Evolutionary conservation across 257 asterid genomes (phyloP).

Genomic region (Parsonsia alboflavescens): DNA sequence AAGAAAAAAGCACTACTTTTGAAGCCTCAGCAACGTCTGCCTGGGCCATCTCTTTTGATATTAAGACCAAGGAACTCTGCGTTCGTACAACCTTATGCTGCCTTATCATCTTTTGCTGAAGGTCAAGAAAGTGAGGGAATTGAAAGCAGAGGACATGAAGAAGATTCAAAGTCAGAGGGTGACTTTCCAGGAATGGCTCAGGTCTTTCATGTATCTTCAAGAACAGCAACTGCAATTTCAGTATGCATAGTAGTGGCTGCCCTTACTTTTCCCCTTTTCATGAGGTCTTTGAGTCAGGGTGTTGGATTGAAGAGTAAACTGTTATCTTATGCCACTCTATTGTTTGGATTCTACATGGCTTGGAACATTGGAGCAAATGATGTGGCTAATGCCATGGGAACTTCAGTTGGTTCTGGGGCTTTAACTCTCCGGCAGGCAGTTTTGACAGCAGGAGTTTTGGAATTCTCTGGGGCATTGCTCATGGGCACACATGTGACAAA

Average conservation of each 20-base stretch:
- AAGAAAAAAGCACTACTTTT: slow-evolving; percentile 31
- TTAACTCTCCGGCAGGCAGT: slow-evolving; percentile 80
- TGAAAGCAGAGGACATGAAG: slow-evolving; percentile 20
- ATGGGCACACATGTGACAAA: slow-evolving; percentile 94
- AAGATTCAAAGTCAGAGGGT: slow-evolving; percentile 17
- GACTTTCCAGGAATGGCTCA: slow-evolving; percentile 69
- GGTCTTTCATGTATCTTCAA: slow-evolving; percentile 68
- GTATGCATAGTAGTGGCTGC: slow-evolving; percentile 76
- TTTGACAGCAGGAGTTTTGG: slow-evolving; percentile 74
- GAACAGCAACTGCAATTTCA: slow-evolving; percentile 69
- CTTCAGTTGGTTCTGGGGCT: slow-evolving; percentile 97
- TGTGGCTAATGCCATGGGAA: slow-evolving; percentile 98
- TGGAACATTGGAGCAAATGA: slow-evolving; percentile 98
- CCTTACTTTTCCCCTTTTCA: slow-evolving; percentile 58
- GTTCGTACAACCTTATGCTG: slow-evolving; percentile 40
- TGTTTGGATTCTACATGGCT: slow-evolving; percentile 94
- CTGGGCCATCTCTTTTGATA: slow-evolving; percentile 21
- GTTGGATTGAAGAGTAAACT: slow-evolving; percentile 43
- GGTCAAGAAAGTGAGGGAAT: slow-evolving; percentile 26
- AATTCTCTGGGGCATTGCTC: slow-evolving; percentile 79
- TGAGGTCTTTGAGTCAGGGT: slow-evolving; percentile 62
- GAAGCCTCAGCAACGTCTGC: slow-evolving; percentile 28
- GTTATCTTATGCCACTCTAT: slow-evolving; percentile 60
- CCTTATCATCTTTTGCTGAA: slow-evolving; percentile 66
- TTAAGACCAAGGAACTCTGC: slow-evolving; percentile 23